These are phyloP conservation scores for Elsinoe australis DNA, from an alignment of 2,329 filamentous ascomycete genomes.

Conservation along the genomic window DNA sequence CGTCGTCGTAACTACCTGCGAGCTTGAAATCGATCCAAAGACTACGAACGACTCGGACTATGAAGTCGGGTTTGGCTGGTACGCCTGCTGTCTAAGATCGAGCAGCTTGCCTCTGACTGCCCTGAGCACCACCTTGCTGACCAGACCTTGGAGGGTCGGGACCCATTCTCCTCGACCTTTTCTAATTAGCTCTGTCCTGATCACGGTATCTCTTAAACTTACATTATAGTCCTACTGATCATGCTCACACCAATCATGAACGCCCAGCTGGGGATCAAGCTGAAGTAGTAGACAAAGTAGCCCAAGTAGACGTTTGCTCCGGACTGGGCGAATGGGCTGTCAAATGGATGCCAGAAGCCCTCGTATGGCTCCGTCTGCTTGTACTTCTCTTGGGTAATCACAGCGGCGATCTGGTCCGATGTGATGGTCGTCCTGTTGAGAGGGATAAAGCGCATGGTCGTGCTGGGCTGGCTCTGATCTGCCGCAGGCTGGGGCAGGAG, in stretches of 20 bases:
- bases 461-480: constrained; percentile 55
- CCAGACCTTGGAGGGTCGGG: constrained; percentile 9
- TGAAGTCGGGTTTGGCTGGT: too few relatives aligned
- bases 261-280: constrained; percentile 58
- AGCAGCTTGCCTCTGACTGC: neutral
- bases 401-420: constrained; percentile 53
- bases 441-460: constrained; percentile 57
- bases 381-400: constrained; percentile 54
- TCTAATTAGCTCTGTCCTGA: neutral
- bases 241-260: constrained; percentile 72
- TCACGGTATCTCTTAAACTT: constrained; percentile 35
- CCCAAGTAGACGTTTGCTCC: constrained; percentile 56
- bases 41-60: too few relatives aligned
- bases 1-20: too few relatives aligned
- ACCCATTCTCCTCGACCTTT: constrained; percentile 19
- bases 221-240: constrained; percentile 68
- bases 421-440: constrained; percentile 64
- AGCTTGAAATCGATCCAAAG: too few relatives aligned
- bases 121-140: neutral
- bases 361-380: constrained; percentile 48
- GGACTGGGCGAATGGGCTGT: constrained; percentile 57
- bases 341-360: constrained; percentile 68
- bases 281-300: constrained; percentile 58
- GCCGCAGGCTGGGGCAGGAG: constrained; percentile 51
- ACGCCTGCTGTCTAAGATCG: neutral